Evolutionary conservation across 2,329 filamentous ascomycete genomes (phyloP), one percentile per base, ranked within the genome.

Genomic region (Xylariaceae sp.): DNA sequence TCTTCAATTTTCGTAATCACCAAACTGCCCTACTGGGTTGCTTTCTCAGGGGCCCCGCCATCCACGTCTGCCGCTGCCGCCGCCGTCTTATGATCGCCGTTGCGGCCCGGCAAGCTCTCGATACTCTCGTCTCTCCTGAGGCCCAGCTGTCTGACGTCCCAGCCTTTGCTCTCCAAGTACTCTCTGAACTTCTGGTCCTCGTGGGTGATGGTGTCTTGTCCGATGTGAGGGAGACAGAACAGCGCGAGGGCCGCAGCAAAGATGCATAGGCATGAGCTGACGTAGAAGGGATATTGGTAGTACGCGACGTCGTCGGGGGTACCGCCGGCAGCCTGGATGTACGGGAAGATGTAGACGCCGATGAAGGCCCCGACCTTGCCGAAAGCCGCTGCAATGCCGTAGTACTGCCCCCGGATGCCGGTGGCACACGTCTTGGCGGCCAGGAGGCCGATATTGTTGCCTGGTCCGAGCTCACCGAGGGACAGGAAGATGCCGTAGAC

Each of bases 371-470:
- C 84, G 29, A 89, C 76, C 64, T 89, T 90, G 47, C 87, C 86
- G 2, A 81, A 56, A 0, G 85, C 85, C 0, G 86, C 85, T 0
- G 85, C 85, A 34, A 87, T 74, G 4, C 83, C 81, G 52, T 85
- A 84, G 64, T 84, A 85, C 33, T 71, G 72, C 2, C 89, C 90
- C 30, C 89, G 78, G n/a, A 96, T 83, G 15, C 86, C 85, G 4
- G 90, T 95, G 0, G 90, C 88, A 55, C 83, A 89, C 2, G 87
- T 90, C 71, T 95, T 95, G 35, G 86, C 85, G 0, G 90, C 89
- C 22, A 94, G 64, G 0, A 95, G 75, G 3, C 89, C 89, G 52
- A 95, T 95, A 62, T 95, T 95, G 69, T 95, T 87, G 11, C 90
- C 90, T 0, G 90, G 89, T 0, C 90, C 89, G 31, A 94, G 66